Evolutionary conservation across 1,284 basidiomycete genomes (phyloP).

Genomic region (Anthracocystis panici-leucophaei): DNA sequence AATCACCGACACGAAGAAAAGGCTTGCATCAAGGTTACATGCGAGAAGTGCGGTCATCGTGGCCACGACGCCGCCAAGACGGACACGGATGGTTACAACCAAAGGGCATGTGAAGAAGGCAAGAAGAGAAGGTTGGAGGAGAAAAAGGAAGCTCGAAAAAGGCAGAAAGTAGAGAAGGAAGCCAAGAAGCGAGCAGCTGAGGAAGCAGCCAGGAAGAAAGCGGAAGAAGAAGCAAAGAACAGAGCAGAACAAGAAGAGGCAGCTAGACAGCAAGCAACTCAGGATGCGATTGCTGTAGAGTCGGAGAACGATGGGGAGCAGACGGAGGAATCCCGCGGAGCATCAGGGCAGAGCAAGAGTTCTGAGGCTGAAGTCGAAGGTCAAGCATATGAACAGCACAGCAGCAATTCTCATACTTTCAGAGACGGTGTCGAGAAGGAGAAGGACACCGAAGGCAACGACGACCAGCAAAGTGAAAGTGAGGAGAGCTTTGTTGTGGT

Average conservation of each 20-base stretch:
- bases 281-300: background rate
- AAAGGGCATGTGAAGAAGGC: constrained; percentile 2
- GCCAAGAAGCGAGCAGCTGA: background rate
- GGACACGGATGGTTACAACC: background rate
- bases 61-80: constrained; percentile 4
- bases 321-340: background rate
- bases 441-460: background rate
- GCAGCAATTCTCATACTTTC: background rate
- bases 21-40: background rate
- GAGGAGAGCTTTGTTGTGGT: background rate
- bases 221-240: too few species aligned
- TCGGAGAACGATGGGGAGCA: background rate
- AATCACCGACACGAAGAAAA: background rate
- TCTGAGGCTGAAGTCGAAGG: background rate
- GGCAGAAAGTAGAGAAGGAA: background rate
- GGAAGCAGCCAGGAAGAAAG: background rate
- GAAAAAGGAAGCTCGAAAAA: background rate
- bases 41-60: constrained; percentile 5
- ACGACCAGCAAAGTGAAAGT: background rate
- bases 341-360: too few species aligned
- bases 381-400: background rate
- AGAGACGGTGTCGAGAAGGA: background rate
- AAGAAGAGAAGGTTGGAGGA: constrained; percentile 3
- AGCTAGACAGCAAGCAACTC: background rate
- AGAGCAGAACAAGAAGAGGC: too few species aligned